Evolutionary conservation across 2,329 filamentous ascomycete genomes (phyloP).

Genomic region (Zarea fungicola): DNA sequence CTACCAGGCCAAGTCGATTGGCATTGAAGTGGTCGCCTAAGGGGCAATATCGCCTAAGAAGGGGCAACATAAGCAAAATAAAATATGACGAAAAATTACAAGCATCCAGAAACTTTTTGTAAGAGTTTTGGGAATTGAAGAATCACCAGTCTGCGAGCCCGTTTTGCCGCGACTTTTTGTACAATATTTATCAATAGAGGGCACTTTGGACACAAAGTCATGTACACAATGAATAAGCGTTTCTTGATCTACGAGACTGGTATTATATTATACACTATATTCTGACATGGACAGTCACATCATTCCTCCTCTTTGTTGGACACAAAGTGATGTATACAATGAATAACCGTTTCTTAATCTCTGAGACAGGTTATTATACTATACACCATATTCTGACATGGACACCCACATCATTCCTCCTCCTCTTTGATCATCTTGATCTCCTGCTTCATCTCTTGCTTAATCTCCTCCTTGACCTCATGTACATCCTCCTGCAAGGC

Average conservation of each 20-base stretch:
- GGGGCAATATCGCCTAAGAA: too few relatives aligned
- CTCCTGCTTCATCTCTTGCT: slow-evolving; percentile 14
- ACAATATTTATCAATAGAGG: slow-evolving; percentile 9
- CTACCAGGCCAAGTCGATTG: slow-evolving; percentile 69
- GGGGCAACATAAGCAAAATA: too few relatives aligned
- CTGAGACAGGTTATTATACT: too few relatives aligned
- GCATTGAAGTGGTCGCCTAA: slow-evolving; percentile 64
- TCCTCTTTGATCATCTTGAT: slow-evolving; percentile 14
- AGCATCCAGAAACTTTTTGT: too few relatives aligned
- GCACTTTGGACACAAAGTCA: neutral
- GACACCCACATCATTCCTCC: too few relatives aligned
- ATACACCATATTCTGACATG: too few relatives aligned
- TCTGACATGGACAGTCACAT: neutral
- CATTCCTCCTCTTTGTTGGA: neutral
- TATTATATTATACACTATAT: neutral
- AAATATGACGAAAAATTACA: too few relatives aligned
- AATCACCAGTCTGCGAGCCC: neutral
- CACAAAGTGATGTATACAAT: too few relatives aligned
- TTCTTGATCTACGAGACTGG: neutral
- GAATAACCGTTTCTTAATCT: too few relatives aligned
- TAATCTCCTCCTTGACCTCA: slow-evolving; percentile 17
- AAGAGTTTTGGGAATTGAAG: neutral
- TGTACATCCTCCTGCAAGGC: slow-evolving; percentile 21
- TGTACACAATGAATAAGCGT: slow-evolving; percentile 11
- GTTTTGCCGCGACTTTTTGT: neutral